Evolutionary conservation across 352 stramenopile species (phyloP), one percentile per base, ranked within the genome.

Genomic region (Nothophytophthora sp.): DNA sequence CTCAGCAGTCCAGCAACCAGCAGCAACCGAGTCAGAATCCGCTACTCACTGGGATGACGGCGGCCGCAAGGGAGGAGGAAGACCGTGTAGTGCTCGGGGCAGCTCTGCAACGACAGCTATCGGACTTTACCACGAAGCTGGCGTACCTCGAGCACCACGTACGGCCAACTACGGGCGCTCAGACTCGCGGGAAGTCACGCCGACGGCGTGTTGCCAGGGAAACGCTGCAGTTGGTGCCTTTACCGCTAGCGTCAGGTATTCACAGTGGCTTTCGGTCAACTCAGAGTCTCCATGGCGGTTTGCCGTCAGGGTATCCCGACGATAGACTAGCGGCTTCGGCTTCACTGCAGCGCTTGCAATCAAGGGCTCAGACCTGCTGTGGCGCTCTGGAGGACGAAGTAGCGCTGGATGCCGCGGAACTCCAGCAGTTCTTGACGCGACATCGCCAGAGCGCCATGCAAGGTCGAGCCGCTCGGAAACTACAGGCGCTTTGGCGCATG

Each of bases 401-500:
- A 63, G 49, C 63, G 47, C 7, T 54, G 46, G 28, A 67, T 41
- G 61, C 66, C 9, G 54, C 59, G 12, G 68, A 80, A 52, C 33
- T 60, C 10, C 23, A 59, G 5, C 6, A 38, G 3, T 59, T 62
- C 37, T 39, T 63, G 13, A 18, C 40, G 15, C 36, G 35, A 0
- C 44, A 75, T 38, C 59, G 59, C 4, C 53, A 56, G 8, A 13
- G 18, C n/a, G 50, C 45, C 8, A 69, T 63, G 15, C 66, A 74
- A 34, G 34, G 34, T 0, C 42, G 53, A 5, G 67, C 69, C 1
- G 73, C 72, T 7, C 25, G 34, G 4, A 70, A 60, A 30, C 62
- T 92, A 4, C 81, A 92, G 41, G 54, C 77, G 7, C 70, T 47
- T 1, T 90, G 75, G 76, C 64, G 75, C 11, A 90, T 90, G 79